These are phyloP conservation scores for Microdochium nivale DNA, from an alignment of 2,329 filamentous ascomycete genomes.

Conservation along the genomic window DNA sequence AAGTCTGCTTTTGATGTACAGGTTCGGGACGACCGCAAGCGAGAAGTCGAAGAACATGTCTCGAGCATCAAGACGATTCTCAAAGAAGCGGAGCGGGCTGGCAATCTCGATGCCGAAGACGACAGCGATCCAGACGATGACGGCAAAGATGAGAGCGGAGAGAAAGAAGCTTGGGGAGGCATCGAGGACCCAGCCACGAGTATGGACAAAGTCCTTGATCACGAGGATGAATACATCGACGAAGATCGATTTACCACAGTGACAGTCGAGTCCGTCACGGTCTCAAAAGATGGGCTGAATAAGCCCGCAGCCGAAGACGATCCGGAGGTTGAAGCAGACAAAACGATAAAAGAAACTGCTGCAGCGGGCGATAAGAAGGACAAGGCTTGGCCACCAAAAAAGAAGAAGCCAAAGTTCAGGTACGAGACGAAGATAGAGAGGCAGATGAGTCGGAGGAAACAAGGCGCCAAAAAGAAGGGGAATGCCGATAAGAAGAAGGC, in stretches of 20 bases:
- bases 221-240: conserved; percentile 91
- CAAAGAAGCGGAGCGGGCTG: conserved; percentile 47
- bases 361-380: conserved; percentile 34
- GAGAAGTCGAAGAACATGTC: conserved; percentile 76
- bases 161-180: conserved; percentile 51
- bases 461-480: conserved; percentile 53
- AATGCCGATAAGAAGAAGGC: background rate
- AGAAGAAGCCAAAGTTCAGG: conserved; percentile 84
- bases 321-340: conserved; percentile 26
- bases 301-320: conserved; percentile 35
- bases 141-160: conserved; percentile 18
- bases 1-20: conserved; percentile 27
- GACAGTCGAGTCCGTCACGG: conserved; percentile 80
- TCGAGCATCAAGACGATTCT: conserved; percentile 65
- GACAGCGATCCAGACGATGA: conserved; percentile 20
- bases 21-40: conserved; percentile 76
- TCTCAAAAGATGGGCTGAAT: conserved; percentile 65
- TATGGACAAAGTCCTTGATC: conserved; percentile 49
- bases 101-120: conserved; percentile 26
- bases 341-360: conserved; percentile 24
- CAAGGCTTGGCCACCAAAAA: conserved; percentile 52
- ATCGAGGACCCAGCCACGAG: conserved; percentile 42
- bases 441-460: conserved; percentile 63
- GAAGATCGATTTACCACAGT: conserved; percentile 95
- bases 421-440: conserved; percentile 87